These are phyloP conservation scores for Dryas integrifolia DNA, from an alignment of 331 rosid species.

Conservation along the genomic window DNA sequence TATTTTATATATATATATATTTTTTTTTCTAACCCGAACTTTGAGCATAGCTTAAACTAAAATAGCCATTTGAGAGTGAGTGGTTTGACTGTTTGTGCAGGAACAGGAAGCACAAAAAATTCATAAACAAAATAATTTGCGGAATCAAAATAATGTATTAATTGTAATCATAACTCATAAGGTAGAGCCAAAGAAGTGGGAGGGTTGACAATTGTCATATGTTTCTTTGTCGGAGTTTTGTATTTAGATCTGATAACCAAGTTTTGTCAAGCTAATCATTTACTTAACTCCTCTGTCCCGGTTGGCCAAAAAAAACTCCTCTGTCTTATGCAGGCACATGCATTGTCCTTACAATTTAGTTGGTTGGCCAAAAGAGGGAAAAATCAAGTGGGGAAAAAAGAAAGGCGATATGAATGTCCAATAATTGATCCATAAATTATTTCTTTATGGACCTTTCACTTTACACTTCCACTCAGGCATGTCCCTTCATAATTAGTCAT, in stretches of 20 bases:
- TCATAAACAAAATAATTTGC: no score
- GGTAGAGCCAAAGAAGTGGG: slow-evolving; percentile 1
- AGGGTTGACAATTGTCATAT: slow-evolving; percentile 11
- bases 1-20: no score
- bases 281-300: not conserved
- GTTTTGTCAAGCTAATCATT: slow-evolving; percentile 24
- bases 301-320: no score
- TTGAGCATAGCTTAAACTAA: no score
- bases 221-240: slow-evolving; percentile 46
- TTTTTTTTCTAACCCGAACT: no score
- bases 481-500: slow-evolving; percentile 21
- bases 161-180: slow-evolving; percentile 10
- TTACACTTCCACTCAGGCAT: slow-evolving; percentile 3
- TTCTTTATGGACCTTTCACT: not conserved
- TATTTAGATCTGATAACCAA: slow-evolving; percentile 32
- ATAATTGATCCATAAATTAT: slow-evolving; percentile 12
- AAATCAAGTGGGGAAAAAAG: no score
- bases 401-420: slow-evolving; percentile 7
- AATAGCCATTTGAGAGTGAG: no score
- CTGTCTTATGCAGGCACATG: no score
- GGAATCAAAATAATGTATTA: no score
- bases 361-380: slow-evolving; percentile 20
- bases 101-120: no score
- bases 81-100: no score
- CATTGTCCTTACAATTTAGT: not conserved